These are phyloP conservation scores for Amylocystis lapponica DNA, from an alignment of 768 basidiomycete species.

Conservation along the genomic window DNA sequence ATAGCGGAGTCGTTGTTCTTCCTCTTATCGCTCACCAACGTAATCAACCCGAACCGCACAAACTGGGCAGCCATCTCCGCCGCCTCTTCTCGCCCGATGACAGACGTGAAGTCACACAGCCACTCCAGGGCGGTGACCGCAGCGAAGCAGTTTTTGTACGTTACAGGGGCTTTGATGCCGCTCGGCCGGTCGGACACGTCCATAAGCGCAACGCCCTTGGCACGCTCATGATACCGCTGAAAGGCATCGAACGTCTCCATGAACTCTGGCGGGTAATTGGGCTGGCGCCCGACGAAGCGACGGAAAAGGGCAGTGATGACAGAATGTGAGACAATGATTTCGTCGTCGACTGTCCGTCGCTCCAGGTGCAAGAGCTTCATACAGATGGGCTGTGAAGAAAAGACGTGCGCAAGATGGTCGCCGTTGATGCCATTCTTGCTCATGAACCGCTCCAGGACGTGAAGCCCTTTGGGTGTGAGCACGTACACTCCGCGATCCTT, in stretches of 20 bases:
- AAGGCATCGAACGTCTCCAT: constrained; percentile 52
- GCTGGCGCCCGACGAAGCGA: constrained; percentile 84
- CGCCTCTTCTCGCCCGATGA: constrained; percentile 92
- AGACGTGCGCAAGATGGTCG: constrained; percentile 86
- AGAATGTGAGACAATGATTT: constrained; percentile 91
- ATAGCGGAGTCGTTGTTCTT: constrained; percentile 90
- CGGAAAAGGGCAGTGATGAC: constrained; percentile 94
- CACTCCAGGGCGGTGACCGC: constrained; percentile 90
- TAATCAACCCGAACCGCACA: constrained; percentile 88
- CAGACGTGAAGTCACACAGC: constrained; percentile 96
- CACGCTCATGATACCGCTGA: constrained; percentile 72
- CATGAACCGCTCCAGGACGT: constrained; percentile 99
- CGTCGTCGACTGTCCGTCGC: constrained; percentile 87
- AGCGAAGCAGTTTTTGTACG: constrained; percentile 72
- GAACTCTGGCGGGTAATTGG: constrained; percentile 64
- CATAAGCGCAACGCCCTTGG: constrained; percentile 64
- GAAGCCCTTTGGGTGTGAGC: constrained; percentile 95
- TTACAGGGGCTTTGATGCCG: constrained; percentile 41
- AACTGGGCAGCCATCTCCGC: constrained; percentile 98
- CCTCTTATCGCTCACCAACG: constrained; percentile 83
- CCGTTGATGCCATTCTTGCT: constrained; percentile 98
- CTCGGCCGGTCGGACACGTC: constrained; percentile 67
- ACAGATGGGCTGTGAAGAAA: constrained; percentile 89
- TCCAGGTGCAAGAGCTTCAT: constrained; percentile 98
- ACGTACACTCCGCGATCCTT: constrained; percentile 97